Conservation (phyloP, 2,329 filamentous ascomycete species). For the Trichoderma brevicompactum region DNA sequence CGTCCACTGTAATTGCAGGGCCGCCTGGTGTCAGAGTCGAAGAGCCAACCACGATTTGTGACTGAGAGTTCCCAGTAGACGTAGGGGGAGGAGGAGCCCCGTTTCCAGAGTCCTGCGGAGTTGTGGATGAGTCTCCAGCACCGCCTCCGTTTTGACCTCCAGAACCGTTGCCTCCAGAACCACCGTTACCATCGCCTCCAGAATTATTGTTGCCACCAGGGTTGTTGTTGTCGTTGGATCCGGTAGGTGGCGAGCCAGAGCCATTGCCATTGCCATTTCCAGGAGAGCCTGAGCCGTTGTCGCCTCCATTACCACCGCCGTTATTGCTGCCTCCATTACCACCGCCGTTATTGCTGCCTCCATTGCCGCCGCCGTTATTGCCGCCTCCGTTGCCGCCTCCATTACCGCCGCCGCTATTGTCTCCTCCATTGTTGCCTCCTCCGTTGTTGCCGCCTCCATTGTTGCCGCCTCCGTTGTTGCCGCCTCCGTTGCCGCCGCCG, state of each 20-base stretch:
- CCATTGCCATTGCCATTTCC: not conserved
- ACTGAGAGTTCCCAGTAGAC: slow-evolving; percentile 24
- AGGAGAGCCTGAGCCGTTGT: not conserved
- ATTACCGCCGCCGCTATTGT: not conserved
- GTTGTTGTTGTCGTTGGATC: not conserved
- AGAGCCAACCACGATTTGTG: slow-evolving; percentile 12
- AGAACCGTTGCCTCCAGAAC: not conserved
- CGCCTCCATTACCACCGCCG: not conserved
- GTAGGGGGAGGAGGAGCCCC: not conserved
- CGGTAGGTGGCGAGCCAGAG: not conserved
- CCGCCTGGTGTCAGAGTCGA: slow-evolving; percentile 17
- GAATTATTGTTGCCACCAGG: not conserved
- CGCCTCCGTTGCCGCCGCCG: not conserved
- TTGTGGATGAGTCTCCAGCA: not conserved
- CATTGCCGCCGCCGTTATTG: not conserved
- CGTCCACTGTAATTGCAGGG: slow-evolving; percentile 17
- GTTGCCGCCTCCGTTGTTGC: not conserved
- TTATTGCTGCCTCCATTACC: not conserved
- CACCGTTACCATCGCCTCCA: not conserved
- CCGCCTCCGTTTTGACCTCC: not conserved
- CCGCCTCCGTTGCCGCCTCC: not conserved
- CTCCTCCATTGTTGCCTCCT: slow-evolving; percentile 1
- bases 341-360: not conserved
- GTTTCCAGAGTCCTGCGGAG: not conserved
- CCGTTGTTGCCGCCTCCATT: not conserved